Base-by-base conservation (phyloP, 805 yeast species). In the Jamesozyma hellenica region DNA sequence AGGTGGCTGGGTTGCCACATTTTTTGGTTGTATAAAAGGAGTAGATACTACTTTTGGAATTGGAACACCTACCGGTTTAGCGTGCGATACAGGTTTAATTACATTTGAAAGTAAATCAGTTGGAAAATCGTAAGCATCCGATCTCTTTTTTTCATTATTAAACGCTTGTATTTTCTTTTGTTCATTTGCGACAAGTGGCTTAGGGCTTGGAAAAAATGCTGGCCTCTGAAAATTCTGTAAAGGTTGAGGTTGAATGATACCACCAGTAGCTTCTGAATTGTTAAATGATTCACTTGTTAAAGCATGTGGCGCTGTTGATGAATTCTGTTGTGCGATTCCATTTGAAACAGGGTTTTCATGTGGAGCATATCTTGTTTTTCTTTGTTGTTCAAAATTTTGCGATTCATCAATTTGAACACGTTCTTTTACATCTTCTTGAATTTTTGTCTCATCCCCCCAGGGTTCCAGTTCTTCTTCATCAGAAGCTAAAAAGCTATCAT, bases 71-170 rank as follows among this genome's bases (percentile, higher is more conserved):
- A 52, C 73, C 34, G 55, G 70, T 46, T 46, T 70, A 50, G 51
- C 72, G 63, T 56, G 66, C 8, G 5, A 8, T 45, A 42, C 64
- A 32, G 48, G 48, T 29, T 50, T 55, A 44, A 40, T 45, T 50
- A 51, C 65, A 17, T 63, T 65, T 1, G 70, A 61, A 11, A 79
- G 60, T 33, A 82, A 54, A 34, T 68, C 75, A 16, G 66, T 61
- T 1, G 90, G 90, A 51, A 82, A 79, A 52, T 82, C 92, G 49
- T 79, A 82, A 0, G 87, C 86, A 60, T 80, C 85, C n/a, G 79
- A 72, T 53, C 75, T 78, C 49, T 72, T 71, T 56, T 78, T 77
- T 30, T 65, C 64, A n/a, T 58, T 60, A 39, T 64, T 66, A 14
- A 75, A 52, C 35, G 65, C 64, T 40, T 50, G 38, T 12, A 57